Base-by-base conservation (phyloP, 2,329 filamentous ascomycete species). In the Calonectria naviculata region DNA sequence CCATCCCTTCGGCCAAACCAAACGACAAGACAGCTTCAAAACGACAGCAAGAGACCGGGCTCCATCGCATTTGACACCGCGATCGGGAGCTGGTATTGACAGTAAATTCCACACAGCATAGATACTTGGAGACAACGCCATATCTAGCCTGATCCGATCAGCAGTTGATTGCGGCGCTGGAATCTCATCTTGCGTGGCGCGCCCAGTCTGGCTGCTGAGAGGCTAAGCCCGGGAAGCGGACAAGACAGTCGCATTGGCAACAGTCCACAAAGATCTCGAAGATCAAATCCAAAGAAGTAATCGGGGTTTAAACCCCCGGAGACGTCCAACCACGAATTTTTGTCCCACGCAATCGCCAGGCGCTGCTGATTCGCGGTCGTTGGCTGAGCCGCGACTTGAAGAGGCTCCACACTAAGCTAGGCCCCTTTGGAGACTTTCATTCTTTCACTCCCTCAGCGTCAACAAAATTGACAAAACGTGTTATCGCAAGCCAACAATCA, bases 381-480 rank as follows among this genome's bases (percentile, higher is more conserved):
- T 56, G 49, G 26, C 21, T 24, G 15, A 31, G 49, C 34, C 63
- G 63, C 63, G 67, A 67, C 29, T 28, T 41, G 28, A 56, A 17
- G 38, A 34, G n/a, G 46, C 62, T 61, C 68, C 63, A 46, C 63
- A 66, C 26, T 56, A 38, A 66, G 56, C 56, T 34, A 28, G 63
- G 56, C 38, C 56, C 26, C 47, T 29, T 19, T 17, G 58, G 47
- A 62, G 46, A 47, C 34, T 21, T 58, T 44, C 42, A n/a, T 38
- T 21, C 24, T 31, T 52, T 54, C n/a, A 31, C 17, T 17, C n/a
- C 29, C 38, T 12, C 42, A 26, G 29, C 31, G 42, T 26, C 13
- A 44, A 46, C 38, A 17, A 21, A 36, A 21, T 42, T 24, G 15
- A 44, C 12, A 24, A 61, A 44, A 44, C 38, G 47, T 38, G 2